These are phyloP conservation scores for Tetracentron sinense DNA, from an alignment of 164 flowering plant genomes.

Conservation along the genomic window DNA sequence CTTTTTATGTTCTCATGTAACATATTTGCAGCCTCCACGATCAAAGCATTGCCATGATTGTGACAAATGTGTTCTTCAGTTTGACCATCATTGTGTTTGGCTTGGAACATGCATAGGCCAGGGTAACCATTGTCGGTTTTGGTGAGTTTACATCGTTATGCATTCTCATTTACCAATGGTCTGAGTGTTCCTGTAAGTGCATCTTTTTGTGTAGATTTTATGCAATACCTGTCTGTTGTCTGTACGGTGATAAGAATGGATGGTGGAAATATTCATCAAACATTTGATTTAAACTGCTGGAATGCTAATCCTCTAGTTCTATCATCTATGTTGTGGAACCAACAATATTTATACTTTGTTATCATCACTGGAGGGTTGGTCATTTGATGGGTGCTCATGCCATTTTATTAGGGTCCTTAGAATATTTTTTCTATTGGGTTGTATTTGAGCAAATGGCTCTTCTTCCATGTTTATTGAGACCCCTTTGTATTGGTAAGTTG, in stretches of 20 bases:
- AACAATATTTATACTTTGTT: no score
- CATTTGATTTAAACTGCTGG: no score
- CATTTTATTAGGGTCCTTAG: not conserved
- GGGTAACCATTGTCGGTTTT: constrained; percentile 90
- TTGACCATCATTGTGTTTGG: constrained; percentile 99
- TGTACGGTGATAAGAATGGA: no score
- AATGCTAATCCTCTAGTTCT: no score
- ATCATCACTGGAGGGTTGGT: no score
- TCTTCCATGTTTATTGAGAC: not conserved
- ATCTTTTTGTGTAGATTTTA: not conserved
- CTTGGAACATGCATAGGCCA: constrained; percentile 97
- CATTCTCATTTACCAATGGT: not conserved
- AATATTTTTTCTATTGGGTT: not conserved
- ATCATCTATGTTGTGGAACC: no score
- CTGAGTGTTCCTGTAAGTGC: not conserved
- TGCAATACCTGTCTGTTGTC: not conserved
- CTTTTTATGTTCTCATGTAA: constrained; percentile 3
- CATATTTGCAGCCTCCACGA: constrained; percentile 83
- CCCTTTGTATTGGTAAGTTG: not conserved
- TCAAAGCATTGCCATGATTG: constrained; percentile 98
- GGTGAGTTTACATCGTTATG: constrained; percentile 51
- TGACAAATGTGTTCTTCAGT: constrained; percentile 94
- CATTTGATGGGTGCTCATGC: not conserved
- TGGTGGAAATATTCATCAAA: no score
- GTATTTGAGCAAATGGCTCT: not conserved